Base-by-base conservation (phyloP, 768 basidiomycete species). In the Termitomyces sp. region DNA sequence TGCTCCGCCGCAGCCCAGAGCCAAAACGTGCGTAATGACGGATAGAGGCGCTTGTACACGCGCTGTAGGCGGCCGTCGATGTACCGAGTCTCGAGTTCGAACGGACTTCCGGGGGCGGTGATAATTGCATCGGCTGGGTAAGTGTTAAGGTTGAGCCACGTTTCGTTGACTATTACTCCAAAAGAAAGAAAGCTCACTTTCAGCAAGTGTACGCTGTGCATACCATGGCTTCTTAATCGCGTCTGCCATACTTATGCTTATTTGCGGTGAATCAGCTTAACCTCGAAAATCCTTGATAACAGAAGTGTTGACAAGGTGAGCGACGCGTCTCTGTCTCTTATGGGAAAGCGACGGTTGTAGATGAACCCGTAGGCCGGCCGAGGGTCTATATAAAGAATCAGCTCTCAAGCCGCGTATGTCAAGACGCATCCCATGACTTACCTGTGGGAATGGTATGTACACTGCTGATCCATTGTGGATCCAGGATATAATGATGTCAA, bases 1-100 rank as follows among this genome's bases (percentile, higher is more conserved):
- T 80, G 78, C 54, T 76, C 63, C 43, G 73, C 56, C 3, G 72
- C 68, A 0, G 71, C 62, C 63, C 68, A 69, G 8, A 80, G 69
- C 83, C 83, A 86, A 68, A 85, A 81, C 17, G 67, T 69, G 10
- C 84, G 78, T 11, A 83, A 66, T 3, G 80, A 79, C 0, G 80
- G 79, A 73, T 74, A 82, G 11, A 81, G 69, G 56, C 82, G 77
- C 71, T 84, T 84, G 72, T 83, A 87, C 4, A 81, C 80, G 14
- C 79, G 77, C 55, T 79, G 73, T 14, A 81, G 61, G 8, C 74
- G 72, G 2, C 81, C 82, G 57, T 82, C 76, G 50, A 86, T 72
- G 12, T 79, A 60, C 29, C 70, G 68, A 4, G 72, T 74, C 68
- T 84, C 79, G 37, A 75, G 61, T 63, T 83, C 83, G 57, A 76